Evolutionary conservation across 345 rosid species (phyloP).

Genomic region (Eucalyptus fibrosa): DNA sequence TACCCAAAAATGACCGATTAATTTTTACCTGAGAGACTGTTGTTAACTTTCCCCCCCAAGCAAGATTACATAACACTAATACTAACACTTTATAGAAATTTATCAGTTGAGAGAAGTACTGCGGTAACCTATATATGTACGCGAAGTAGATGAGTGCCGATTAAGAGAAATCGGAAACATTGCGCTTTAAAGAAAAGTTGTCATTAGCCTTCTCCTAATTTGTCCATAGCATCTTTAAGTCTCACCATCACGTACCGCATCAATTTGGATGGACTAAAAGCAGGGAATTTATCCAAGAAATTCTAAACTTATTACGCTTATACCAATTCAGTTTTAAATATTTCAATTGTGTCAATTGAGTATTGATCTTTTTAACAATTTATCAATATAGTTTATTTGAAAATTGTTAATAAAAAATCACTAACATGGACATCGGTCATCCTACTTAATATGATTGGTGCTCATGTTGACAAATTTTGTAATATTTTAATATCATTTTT

Average conservation of each 20-base stretch:
- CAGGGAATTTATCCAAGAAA: not conserved
- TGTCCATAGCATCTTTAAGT: not conserved
- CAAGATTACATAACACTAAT: not conserved
- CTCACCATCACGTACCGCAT: not conserved
- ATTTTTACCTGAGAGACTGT: not conserved
- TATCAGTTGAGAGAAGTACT: not conserved
- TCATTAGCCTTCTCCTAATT: not conserved
- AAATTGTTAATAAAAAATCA: too few relatives aligned
- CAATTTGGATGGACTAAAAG: not conserved
- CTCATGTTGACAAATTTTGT: too few relatives aligned
- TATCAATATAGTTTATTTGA: too few relatives aligned
- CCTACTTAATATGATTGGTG: not conserved
- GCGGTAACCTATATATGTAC: not conserved
- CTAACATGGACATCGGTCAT: accelerated
- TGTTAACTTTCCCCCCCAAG: not conserved
- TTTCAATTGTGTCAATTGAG: not conserved
- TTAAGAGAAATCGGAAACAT: not conserved
- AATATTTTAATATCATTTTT: too few relatives aligned
- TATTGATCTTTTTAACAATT: too few relatives aligned
- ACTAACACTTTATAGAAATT: not conserved
- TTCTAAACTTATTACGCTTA: too few relatives aligned
- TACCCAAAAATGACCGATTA: not conserved
- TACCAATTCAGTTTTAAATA: too few relatives aligned
- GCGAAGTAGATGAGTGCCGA: not conserved
- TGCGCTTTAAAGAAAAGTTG: not conserved